Conservation (phyloP, 805 yeast species). For the Phaffomyces thermotolerans region DNA sequence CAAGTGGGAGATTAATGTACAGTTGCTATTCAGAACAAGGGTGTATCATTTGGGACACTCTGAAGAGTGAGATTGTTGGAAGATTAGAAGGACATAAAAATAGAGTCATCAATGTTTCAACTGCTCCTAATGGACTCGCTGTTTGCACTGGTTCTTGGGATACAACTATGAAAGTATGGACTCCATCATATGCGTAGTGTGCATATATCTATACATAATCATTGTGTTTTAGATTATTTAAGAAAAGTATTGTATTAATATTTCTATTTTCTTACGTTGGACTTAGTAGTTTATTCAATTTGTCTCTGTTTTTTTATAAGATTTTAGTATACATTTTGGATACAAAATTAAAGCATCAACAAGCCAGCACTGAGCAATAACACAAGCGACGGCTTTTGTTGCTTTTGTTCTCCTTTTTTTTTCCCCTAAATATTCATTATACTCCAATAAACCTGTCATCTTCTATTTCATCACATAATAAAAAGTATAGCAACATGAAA, state of each 20-base stretch:
- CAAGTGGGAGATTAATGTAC: slow-evolving; percentile 67
- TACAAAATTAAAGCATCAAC: too few species aligned
- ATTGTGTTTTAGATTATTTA: too few species aligned
- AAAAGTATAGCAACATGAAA: too few species aligned
- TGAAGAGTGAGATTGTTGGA: slow-evolving; percentile 60
- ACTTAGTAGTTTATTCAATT: too few species aligned
- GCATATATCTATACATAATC: too few species aligned
- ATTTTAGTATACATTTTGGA: too few species aligned
- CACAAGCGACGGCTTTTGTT: not conserved
- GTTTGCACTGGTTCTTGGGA: slow-evolving; percentile 82
- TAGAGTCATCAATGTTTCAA: slow-evolving; percentile 53
- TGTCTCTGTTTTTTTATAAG: not conserved
- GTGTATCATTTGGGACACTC: slow-evolving; percentile 70
- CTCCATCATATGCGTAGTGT: slow-evolving; percentile 26
- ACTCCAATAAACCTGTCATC: too few species aligned
- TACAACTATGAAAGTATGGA: slow-evolving; percentile 62
- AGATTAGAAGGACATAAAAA: slow-evolving; percentile 57
- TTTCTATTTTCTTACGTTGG: too few species aligned
- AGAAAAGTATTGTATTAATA: too few species aligned
- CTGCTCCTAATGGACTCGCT: slow-evolving; percentile 69
- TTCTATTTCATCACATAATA: too few species aligned
- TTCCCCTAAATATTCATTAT: too few species aligned
- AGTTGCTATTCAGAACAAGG: slow-evolving; percentile 71
- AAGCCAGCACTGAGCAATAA: not conserved
- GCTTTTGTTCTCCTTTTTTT: not conserved